These are phyloP conservation scores for Juglanconis sp. DNA, from an alignment of 2,329 filamentous ascomycete genomes.

Conservation along the genomic window DNA sequence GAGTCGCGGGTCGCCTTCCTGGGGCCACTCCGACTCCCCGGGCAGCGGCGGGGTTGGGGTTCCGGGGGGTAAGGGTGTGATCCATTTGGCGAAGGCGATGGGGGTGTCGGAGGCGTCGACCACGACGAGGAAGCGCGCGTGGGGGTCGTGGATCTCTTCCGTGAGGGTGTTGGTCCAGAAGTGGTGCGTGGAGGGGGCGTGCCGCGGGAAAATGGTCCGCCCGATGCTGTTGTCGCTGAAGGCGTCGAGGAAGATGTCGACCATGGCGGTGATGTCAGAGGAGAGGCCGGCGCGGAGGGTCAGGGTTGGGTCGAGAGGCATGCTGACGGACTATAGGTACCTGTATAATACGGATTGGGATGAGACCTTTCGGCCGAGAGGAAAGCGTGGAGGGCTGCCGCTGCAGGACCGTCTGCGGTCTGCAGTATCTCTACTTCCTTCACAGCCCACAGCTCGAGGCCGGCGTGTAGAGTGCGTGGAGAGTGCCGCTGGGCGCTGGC, in stretches of 20 bases:
- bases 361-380: no score
- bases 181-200: conserved; percentile 21
- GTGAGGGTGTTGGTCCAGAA: conserved; percentile 35
- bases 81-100: conserved; percentile 49
- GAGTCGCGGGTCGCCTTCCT: conserved; percentile 33
- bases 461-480: no score
- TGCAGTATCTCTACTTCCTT: no score
- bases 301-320: conserved; percentile 11
- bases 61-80: conserved; percentile 25
- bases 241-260: conserved; percentile 41
- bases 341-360: no score
- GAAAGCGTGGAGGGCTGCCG: no score
- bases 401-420: no score
- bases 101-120: conserved; percentile 31
- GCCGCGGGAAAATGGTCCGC: conserved; percentile 34
- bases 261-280: conserved; percentile 39
- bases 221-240: conserved; percentile 39
- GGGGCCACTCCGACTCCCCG: conserved; percentile 35
- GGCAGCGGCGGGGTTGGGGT: conserved; percentile 23
- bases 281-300: conserved; percentile 36
- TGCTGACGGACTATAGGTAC: background rate
- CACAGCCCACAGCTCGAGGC: no score
- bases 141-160: conserved; percentile 38
- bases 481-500: no score
- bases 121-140: conserved; percentile 38